Evolutionary conservation across 2,329 filamentous ascomycete genomes (phyloP).

Genomic region (Phaeosphaeriaceae sp.): DNA sequence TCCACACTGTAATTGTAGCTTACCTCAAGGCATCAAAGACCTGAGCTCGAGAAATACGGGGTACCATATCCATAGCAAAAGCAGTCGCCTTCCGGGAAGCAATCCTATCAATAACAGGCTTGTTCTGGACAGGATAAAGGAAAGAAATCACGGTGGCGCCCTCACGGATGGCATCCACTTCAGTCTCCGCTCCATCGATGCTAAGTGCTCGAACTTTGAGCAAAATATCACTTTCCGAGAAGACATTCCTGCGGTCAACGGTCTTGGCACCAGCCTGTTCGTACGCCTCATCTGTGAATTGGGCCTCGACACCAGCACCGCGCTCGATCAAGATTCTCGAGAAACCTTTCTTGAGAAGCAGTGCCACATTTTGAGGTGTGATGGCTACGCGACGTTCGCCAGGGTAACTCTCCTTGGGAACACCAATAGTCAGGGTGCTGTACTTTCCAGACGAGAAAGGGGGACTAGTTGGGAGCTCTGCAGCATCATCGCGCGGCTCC

Average conservation of each 20-base stretch:
- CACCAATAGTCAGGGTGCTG: constrained; percentile 74
- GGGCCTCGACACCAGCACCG: constrained; percentile 77
- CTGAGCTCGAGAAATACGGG: constrained; percentile 86
- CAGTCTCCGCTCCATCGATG: constrained; percentile 62
- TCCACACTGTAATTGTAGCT: not conserved
- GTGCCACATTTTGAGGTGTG: constrained; percentile 80
- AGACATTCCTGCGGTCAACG: constrained; percentile 72
- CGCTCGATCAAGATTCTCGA: constrained; percentile 77
- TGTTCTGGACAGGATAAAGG: constrained; percentile 82
- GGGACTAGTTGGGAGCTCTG: constrained; percentile 43
- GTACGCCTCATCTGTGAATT: constrained; percentile 80
- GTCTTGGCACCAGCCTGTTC: constrained; percentile 78
- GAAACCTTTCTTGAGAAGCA: constrained; percentile 87
- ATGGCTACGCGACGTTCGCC: constrained; percentile 84
- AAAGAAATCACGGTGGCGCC: constrained; percentile 82
- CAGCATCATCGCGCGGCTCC: constrained; percentile 34
- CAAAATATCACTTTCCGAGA: constrained; percentile 77
- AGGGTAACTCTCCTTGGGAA: constrained; percentile 78
- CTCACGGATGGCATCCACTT: constrained; percentile 71
- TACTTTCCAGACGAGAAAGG: constrained; percentile 63
- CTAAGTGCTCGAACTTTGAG: constrained; percentile 83
- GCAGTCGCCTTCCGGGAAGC: constrained; percentile 73
- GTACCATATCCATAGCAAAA: constrained; percentile 94
- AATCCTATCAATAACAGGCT: constrained; percentile 73
- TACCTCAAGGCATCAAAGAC: constrained; percentile 78